These are phyloP conservation scores for Ustanciosporium gigantosporum DNA, from an alignment of 1,284 basidiomycete species.

Conservation along the genomic window DNA sequence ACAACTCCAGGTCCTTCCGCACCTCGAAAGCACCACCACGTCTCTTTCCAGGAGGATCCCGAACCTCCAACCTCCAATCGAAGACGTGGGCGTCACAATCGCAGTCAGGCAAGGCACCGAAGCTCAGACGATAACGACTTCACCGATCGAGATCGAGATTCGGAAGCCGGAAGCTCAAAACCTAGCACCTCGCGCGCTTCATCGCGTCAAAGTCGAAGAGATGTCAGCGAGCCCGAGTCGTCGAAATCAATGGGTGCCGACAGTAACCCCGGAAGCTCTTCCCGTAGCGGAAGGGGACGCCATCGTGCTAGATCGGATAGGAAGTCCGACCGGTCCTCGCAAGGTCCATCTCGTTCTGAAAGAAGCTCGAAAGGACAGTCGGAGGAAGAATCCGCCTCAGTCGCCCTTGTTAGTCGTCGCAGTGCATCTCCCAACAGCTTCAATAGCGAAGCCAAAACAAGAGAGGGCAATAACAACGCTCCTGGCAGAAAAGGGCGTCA, in stretches of 20 bases:
- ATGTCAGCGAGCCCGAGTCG: constrained; percentile 20
- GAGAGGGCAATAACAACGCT: constrained; percentile 8
- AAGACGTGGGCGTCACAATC: constrained; percentile 13
- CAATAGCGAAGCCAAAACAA: no score
- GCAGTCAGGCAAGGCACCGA: constrained; percentile 5
- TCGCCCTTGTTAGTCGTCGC: no score
- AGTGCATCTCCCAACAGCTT: no score
- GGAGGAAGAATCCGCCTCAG: no score
- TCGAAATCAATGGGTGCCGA: constrained; percentile 13
- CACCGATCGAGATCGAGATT: constrained; percentile 7
- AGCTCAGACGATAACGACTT: constrained; percentile 5
- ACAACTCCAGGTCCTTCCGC: not conserved
- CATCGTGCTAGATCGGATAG: no score
- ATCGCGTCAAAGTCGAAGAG: constrained; percentile 27
- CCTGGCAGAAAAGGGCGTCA: constrained; percentile 17
- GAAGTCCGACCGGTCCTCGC: no score
- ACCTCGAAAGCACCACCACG: constrained; percentile 19
- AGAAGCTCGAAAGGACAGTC: no score
- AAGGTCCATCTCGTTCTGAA: no score
- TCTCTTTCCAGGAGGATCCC: constrained; percentile 30
- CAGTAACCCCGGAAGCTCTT: constrained; percentile 12
- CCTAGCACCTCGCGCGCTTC: constrained; percentile 16
- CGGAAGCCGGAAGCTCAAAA: constrained; percentile 24
- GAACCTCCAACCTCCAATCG: constrained; percentile 6
- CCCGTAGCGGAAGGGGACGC: no score